Conservation (phyloP, 345 rosid genomes). For the Ailanthus altissimus region DNA sequence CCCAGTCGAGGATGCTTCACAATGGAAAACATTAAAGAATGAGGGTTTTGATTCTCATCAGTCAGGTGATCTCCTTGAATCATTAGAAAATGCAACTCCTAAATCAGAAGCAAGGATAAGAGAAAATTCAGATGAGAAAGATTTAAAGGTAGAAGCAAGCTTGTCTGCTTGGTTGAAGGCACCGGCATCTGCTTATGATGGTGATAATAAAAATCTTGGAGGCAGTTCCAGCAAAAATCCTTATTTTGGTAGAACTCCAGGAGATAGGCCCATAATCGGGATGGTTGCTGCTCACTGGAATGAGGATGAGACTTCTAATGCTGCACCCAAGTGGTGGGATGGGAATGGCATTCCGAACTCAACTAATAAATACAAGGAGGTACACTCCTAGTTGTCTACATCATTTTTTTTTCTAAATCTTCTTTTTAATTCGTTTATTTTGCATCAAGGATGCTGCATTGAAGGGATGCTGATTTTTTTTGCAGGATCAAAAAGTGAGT, state of each 20-base stretch:
- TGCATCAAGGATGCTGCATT: not conserved
- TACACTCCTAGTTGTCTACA: conserved; percentile 21
- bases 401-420: not conserved
- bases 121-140: conserved; percentile 33
- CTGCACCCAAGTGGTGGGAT: conserved; percentile 87
- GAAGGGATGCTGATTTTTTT: conserved; percentile 16
- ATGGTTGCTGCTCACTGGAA: conserved; percentile 93
- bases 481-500: conserved; percentile 92
- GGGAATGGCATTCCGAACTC: conserved; percentile 98
- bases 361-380: conserved; percentile 95
- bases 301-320: conserved; percentile 51
- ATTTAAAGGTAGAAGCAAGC: conserved; percentile 46
- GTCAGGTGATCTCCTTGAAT: conserved; percentile 35
- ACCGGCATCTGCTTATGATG: conserved; percentile 20
- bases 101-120: conserved; percentile 27
- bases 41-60: conserved; percentile 31
- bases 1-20: conserved; percentile 49
- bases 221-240: conserved; percentile 25
- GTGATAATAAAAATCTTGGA: conserved; percentile 24
- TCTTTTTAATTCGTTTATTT: not conserved
- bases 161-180: conserved; percentile 65
- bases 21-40: conserved; percentile 40
- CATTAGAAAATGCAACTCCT: conserved; percentile 38
- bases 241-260: conserved; percentile 45
- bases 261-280: conserved; percentile 88